A percentile compares a stretch with the other conserved stretches of the same genome.
Conservation (phyloP, 441 rosid species). For the Populus hybrid region DNA sequence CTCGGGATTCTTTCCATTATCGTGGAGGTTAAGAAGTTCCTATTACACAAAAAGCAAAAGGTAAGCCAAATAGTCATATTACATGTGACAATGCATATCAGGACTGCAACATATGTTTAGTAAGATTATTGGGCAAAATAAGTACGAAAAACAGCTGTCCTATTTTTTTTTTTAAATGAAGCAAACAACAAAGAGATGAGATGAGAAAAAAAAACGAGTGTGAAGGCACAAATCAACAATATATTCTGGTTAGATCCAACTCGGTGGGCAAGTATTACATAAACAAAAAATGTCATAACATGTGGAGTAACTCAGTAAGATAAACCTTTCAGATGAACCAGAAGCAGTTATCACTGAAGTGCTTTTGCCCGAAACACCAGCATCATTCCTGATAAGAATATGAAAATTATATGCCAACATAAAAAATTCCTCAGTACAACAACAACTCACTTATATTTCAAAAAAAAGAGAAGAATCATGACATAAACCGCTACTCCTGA, state of each 20-base stretch:
- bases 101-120: too few relatives aligned
- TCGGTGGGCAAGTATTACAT: not conserved
- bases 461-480: too few relatives aligned
- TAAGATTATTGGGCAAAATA: too few relatives aligned
- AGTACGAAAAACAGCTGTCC: not conserved
- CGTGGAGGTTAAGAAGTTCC: slow-evolving; percentile 64
- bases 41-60: slow-evolving; percentile 4
- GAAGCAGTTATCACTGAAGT: slow-evolving; percentile 54
- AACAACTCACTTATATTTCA: too few relatives aligned
- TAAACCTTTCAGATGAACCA: slow-evolving; percentile 78
- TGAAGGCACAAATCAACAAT: not conserved
- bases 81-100: too few relatives aligned
- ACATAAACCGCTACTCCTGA: too few relatives aligned
- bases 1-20: slow-evolving; percentile 96
- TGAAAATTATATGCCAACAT: slow-evolving; percentile 7
- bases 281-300: too few relatives aligned
- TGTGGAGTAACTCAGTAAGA: not conserved
- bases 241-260: not conserved
- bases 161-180: not conserved
- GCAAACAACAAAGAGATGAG: not conserved
- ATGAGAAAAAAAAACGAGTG: not conserved
- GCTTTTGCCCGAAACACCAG: slow-evolving; percentile 60
- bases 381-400: slow-evolving; percentile 42
- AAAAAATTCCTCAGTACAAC: not conserved
- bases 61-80: not conserved